Evolutionary conservation across 1,139 yeast species (phyloP).

Genomic region (Saccharomycopsis crataegensis): DNA sequence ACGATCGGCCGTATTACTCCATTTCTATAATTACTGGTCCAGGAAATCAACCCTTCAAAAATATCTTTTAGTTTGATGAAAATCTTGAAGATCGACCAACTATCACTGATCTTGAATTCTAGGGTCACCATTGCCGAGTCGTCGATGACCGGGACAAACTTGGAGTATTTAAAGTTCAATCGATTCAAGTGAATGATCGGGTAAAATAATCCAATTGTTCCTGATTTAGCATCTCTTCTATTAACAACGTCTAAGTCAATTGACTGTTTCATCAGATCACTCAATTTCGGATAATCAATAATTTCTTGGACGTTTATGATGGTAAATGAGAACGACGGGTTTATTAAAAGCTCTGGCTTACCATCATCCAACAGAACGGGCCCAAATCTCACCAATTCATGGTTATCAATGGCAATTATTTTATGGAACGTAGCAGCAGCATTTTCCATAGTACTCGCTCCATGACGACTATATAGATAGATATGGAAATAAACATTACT

Average conservation of each 20-base stretch:
- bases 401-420: neutral
- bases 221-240: neutral
- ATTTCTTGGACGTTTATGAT: neutral
- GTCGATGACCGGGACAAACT: neutral
- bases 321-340: neutral
- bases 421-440: slow-evolving; percentile 4
- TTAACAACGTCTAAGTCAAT: neutral
- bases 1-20: neutral
- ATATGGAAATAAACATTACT: too few species aligned
- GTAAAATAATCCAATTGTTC: slow-evolving; percentile 1
- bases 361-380: neutral
- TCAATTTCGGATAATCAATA: neutral
- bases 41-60: too few species aligned
- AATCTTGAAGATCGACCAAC: neutral
- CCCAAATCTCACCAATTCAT: neutral
- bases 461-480: too few species aligned
- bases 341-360: neutral
- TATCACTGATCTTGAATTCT: neutral
- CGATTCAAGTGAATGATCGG: slow-evolving; percentile 5
- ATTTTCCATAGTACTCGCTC: too few species aligned
- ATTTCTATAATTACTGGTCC: neutral
- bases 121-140: neutral
- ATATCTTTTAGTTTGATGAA: neutral
- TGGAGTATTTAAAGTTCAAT: neutral
- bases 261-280: neutral